Percentiles rank a stretch among this genome's conserved stretches.
Evolutionary conservation across 2,329 filamentous ascomycete genomes (phyloP).

Genomic region (Juglanconis sp.): DNA sequence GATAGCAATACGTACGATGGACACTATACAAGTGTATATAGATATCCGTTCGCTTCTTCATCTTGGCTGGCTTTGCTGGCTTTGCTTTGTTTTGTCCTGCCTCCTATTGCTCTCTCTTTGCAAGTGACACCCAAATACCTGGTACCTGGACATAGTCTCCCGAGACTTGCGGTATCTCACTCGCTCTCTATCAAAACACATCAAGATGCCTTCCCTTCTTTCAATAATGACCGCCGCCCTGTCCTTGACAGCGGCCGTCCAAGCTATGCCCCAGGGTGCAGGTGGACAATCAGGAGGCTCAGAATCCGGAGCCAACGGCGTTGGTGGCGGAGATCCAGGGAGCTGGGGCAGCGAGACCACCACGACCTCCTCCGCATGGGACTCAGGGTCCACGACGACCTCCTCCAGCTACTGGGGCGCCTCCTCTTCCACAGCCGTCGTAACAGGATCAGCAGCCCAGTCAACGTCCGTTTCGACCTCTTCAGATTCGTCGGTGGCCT

Average conservation of each 20-base stretch:
- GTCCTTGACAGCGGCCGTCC: conserved; percentile 14
- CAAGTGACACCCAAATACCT: neutral
- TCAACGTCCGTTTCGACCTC: conserved; percentile 24
- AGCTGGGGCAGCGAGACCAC: conserved; percentile 1
- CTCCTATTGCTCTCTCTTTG: neutral
- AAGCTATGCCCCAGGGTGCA: conserved; percentile 7
- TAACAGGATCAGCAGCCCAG: conserved; percentile 5
- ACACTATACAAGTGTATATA: conserved; percentile 12
- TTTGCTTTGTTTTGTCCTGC: neutral
- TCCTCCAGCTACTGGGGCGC: neutral
- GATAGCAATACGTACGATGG: neutral
- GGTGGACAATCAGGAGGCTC: conserved; percentile 2
- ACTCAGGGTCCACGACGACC: conserved; percentile 1
- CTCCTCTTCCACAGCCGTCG: conserved; percentile 4
- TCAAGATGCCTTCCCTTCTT: conserved; percentile 10
- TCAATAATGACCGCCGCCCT: conserved; percentile 8
- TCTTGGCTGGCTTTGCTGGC: neutral
- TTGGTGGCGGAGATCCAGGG: neutral
- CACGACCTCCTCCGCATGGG: neutral
- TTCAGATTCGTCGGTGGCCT: conserved; percentile 45
- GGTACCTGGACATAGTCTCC: neutral
- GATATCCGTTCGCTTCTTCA: neutral
- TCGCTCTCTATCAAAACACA: neutral
- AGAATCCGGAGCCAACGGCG: neutral
- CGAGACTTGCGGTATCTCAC: neutral